Percentiles rank a stretch among this genome's conserved stretches.
phyloP scores from a whole-genome alignment of 192 early-diverging fungal genomes.

The Neocallimastix lanati region DNA sequence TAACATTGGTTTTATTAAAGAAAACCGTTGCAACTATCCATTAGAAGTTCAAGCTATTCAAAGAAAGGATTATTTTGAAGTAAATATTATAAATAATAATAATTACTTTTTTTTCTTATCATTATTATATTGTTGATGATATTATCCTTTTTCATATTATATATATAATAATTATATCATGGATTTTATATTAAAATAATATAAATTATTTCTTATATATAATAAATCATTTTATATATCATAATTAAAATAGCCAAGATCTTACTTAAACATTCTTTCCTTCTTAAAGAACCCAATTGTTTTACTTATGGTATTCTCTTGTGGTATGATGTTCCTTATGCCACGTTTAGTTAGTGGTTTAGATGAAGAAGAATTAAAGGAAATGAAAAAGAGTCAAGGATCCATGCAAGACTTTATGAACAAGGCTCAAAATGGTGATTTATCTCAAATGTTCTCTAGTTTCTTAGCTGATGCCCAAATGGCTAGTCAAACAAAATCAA shows the following conservation, averaged over 20 bases:
- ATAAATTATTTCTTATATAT: too few relatives aligned
- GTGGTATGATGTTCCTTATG: neutral
- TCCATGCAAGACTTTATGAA: neutral
- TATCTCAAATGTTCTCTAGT: neutral
- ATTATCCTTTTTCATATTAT: too few relatives aligned
- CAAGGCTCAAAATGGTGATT: neutral
- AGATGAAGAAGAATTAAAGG: neutral
- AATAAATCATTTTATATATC: too few relatives aligned
- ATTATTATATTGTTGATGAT: too few relatives aligned
- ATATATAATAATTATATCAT: too few relatives aligned
- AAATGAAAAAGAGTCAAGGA: neutral
- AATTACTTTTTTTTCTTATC: too few relatives aligned
- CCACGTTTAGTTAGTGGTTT: neutral
- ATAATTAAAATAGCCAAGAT: neutral
- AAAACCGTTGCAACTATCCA: neutral
- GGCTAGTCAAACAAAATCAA: neutral
- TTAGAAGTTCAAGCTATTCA: neutral
- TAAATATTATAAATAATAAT: neutral
- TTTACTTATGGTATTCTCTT: neutral
- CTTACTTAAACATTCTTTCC: neutral
- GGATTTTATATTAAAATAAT: too few relatives aligned
- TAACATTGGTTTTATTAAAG: neutral
- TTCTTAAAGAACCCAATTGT: neutral
- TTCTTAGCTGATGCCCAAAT: neutral
- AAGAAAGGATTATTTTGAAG: neutral